Base-by-base conservation (phyloP, 1,139 yeast genomes). In the Geotrichum fermentans region DNA sequence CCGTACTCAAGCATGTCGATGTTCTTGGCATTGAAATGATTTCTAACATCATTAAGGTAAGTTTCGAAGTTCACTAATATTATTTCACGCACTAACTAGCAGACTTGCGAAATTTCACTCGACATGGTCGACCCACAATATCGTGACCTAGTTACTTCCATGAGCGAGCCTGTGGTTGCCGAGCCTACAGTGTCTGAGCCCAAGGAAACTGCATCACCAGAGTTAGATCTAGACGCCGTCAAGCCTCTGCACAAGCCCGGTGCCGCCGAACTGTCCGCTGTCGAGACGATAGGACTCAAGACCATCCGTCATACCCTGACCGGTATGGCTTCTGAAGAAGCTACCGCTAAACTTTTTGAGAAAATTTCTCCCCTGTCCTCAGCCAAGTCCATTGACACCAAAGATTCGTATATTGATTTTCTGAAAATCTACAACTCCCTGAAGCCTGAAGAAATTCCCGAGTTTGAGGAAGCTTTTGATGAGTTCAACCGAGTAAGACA, bases 281-380 rank as follows among this genome's bases (percentile, higher is more conserved):
- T 88, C 6, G 83, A 82, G 44, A 80, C 96, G 0, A 78, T 81
- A 55, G 95, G 95, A 5, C 74, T 90, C 68, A 83, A 82, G 58
- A 83, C 83, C 13, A 83, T 90, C 52, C 79, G 95, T 62, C 88
- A 86, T 58, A 79, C 95, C 1, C 72, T 90, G 34, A 63, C 80
- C 35, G 96, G 95, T 0, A 72, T 92, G 39, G 56, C 56, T 36
- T 52, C 61, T 32, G 55, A 61, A 21, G 59, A 42, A n/a, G 52
- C 59, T 29, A 38, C 45, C 11, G 29, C 55, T 20, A 53, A 56
- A 37, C 52, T 57, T 39, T 46, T 39, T 45, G 56, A 51, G 30
- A 53, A 48, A 43, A 45, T 58, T 39, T 55, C 59, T n/a, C 68
- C 67, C 10, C 58, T 62, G 16, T 52, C 59, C 40, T 62, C 56